phyloP scores from a whole-genome alignment of 2,329 filamentous ascomycete species.

The Aspergillus pseudotamarii region DNA sequence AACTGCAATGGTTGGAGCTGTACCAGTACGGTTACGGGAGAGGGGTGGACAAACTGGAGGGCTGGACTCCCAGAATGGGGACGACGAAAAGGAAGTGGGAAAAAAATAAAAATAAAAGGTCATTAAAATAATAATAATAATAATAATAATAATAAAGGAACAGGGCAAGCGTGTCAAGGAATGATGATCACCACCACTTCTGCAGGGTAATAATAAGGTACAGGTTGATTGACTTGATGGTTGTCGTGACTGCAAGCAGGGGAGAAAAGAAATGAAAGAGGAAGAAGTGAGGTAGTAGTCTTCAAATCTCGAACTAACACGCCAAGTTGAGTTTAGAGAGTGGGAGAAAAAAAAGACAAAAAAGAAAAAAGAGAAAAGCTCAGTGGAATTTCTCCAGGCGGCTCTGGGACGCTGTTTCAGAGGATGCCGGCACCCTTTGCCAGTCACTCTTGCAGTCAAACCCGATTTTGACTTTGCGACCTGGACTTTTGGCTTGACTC shows the following conservation, averaged over 20 bases:
- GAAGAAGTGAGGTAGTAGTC: neutral
- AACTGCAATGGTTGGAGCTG: constrained; percentile 18
- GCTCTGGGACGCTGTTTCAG: constrained; percentile 23
- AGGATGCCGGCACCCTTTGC: constrained; percentile 2
- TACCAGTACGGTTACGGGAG: constrained; percentile 6
- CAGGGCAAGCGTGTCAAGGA: neutral
- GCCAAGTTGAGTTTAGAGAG: neutral
- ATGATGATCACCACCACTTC: constrained; percentile 2
- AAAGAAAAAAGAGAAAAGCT: constrained; percentile 4
- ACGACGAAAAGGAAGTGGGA: constrained; percentile 2
- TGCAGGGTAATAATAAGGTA: neutral
- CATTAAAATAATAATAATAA: neutral
- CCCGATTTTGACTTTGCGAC: constrained; percentile 14
- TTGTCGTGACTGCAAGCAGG: neutral
- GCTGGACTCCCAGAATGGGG: neutral
- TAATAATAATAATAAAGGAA: neutral
- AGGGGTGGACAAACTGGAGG: constrained; percentile 5
- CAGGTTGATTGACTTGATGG: neutral
- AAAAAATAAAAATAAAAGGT: constrained; percentile 5
- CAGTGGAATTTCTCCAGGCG: constrained; percentile 22
- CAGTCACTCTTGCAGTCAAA: constrained; percentile 1
- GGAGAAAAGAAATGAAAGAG: neutral
- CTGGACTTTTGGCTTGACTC: constrained; percentile 22
- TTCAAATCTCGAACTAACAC: constrained; percentile 3
- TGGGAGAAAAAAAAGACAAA: neutral